Conservation (phyloP, 139 green algal genomes). For the Diplosphaera chodatii region DNA sequence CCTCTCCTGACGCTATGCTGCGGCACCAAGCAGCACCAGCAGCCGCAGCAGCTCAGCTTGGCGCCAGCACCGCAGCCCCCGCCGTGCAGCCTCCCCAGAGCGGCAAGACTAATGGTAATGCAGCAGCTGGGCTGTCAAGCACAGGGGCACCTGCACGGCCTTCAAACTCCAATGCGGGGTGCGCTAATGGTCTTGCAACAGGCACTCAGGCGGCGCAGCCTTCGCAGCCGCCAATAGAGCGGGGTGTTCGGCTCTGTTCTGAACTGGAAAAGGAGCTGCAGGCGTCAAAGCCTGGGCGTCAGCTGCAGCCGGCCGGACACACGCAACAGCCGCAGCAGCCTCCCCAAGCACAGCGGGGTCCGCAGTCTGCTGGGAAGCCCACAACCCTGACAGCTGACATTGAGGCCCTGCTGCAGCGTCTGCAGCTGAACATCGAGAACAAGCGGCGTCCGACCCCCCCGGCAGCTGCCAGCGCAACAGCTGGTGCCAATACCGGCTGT, state of each 20-base stretch:
- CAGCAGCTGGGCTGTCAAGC: too few relatives aligned
- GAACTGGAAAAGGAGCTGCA: not conserved
- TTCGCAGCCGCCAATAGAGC: not conserved
- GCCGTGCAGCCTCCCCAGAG: too few relatives aligned
- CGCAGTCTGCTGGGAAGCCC: not conserved
- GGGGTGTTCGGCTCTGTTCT: not conserved
- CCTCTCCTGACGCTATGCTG: constrained; percentile 55
- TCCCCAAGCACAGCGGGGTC: not conserved
- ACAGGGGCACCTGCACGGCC: too few relatives aligned
- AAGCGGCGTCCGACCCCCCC: too few relatives aligned
- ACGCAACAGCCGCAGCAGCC: not conserved
- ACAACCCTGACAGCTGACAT: not conserved
- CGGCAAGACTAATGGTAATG: too few relatives aligned
- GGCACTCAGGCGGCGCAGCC: too few relatives aligned
- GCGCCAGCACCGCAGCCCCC: too few relatives aligned
- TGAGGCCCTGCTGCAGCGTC: not conserved
- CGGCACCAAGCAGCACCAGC: constrained; percentile 15
- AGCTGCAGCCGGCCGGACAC: not conserved
- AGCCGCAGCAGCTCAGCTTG: not conserved
- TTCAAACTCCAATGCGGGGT: too few relatives aligned
- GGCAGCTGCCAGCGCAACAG: too few relatives aligned
- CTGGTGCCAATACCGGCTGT: too few relatives aligned
- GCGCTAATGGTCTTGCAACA: not conserved
- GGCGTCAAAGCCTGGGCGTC: not conserved
- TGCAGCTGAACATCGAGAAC: constrained; percentile 5